Percentiles rank a stretch among this genome's conserved stretches.
Evolutionary conservation across 192 early-diverging fungal genomes (phyloP).

Genomic region (Martensiomyces pterosporus): DNA sequence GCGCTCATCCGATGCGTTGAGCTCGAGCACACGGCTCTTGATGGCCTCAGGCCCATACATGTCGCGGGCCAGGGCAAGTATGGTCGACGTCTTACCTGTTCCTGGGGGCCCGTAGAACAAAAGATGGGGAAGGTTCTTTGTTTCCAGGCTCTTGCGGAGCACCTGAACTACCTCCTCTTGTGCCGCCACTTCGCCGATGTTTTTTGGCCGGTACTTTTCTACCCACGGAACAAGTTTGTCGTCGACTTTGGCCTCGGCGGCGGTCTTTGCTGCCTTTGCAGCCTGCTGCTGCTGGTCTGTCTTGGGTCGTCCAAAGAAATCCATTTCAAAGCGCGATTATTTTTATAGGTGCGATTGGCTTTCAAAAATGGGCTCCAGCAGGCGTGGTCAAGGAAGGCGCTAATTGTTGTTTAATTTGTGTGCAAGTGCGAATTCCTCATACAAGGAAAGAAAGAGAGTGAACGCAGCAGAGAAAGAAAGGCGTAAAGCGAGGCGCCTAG

Average conservation of each 20-base stretch:
- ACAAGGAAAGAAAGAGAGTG: no score
- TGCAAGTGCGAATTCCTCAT: no score
- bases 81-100: slow-evolving; percentile 95
- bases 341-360: no score
- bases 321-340: no score
- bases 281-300: slow-evolving; percentile 1
- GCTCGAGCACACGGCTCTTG: slow-evolving; percentile 78
- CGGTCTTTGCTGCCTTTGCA: slow-evolving; percentile 1
- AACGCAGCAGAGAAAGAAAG: no score
- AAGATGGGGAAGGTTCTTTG: slow-evolving; percentile 91
- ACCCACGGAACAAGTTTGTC: slow-evolving; percentile 67
- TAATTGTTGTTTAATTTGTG: no score
- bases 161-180: slow-evolving; percentile 88
- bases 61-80: slow-evolving; percentile 75
- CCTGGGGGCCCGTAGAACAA: slow-evolving; percentile 98
- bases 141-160: slow-evolving; percentile 76
- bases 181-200: slow-evolving; percentile 79
- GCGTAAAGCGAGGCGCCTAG: no score
- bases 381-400: no score
- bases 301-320: slow-evolving; percentile 38
- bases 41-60: slow-evolving; percentile 70
- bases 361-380: no score
- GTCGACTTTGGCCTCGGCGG: slow-evolving; percentile 2
- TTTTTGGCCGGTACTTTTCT: slow-evolving; percentile 92
- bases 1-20: slow-evolving; percentile 97